A percentile compares a stretch with the other conserved stretches of the same genome.
Evolutionary conservation across 1,284 basidiomycete species (phyloP).

Genomic region (Gymnopus androsaceus): DNA sequence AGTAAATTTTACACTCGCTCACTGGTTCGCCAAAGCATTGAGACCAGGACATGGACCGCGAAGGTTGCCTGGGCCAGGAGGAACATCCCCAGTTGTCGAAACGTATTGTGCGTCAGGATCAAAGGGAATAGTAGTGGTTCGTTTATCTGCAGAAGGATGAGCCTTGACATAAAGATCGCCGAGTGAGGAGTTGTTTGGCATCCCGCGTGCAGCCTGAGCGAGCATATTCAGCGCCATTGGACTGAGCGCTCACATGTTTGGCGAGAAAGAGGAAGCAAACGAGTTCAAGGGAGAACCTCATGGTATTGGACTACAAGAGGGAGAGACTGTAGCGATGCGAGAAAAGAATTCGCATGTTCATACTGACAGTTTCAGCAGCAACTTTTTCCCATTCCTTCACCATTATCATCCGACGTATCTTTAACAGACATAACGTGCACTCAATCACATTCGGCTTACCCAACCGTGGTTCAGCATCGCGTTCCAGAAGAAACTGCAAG

Average conservation of each 20-base stretch:
- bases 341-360: too few relatives aligned
- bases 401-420: slow-evolving; percentile 52
- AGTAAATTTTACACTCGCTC: not conserved
- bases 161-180: not conserved
- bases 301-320: too few relatives aligned
- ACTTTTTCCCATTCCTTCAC: slow-evolving; percentile 41
- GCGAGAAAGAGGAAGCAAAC: not conserved
- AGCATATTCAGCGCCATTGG: not conserved
- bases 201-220: not conserved
- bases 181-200: not conserved
- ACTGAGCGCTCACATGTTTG: not conserved
- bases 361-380: slow-evolving; percentile 56
- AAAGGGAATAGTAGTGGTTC: not conserved
- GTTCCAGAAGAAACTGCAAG: slow-evolving; percentile 57
- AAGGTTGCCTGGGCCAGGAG: not conserved
- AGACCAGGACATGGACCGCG: slow-evolving; percentile 7
- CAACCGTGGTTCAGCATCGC: slow-evolving; percentile 67
- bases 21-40: slow-evolving; percentile 1
- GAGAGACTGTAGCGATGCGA: too few relatives aligned
- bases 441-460: slow-evolving; percentile 78
- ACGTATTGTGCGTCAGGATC: not conserved
- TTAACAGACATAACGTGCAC: slow-evolving; percentile 69
- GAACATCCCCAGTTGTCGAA: not conserved
- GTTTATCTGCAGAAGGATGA: not conserved
- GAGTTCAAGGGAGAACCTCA: not conserved